These are phyloP conservation scores for Lachancea waltii DNA, from an alignment of 805 yeast species.

Conservation along the genomic window DNA sequence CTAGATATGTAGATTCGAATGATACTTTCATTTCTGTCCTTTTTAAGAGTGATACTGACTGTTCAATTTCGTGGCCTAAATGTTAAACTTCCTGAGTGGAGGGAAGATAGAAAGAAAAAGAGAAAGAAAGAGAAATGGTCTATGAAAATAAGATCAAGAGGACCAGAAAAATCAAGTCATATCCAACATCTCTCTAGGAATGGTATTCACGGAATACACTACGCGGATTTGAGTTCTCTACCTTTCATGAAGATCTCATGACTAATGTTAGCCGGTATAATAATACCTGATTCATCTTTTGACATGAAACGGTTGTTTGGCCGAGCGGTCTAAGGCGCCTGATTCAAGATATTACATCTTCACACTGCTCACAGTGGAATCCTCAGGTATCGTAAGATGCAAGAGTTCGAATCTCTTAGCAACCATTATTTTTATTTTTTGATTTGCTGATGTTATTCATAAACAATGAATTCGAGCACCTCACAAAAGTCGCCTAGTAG, in stretches of 20 bases:
- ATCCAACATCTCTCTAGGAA: too few relatives aligned
- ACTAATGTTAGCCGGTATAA: not conserved
- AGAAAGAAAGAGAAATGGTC: too few relatives aligned
- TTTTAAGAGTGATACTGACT: too few relatives aligned
- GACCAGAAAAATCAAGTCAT: too few relatives aligned
- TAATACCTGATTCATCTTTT: not conserved
- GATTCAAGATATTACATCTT: slow-evolving; percentile 25
- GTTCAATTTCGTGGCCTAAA: too few relatives aligned
- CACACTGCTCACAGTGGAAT: slow-evolving; percentile 15
- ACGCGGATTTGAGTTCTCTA: not conserved
- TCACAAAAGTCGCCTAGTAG: too few relatives aligned
- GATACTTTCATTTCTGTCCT: not conserved
- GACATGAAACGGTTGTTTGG: slow-evolving; percentile 25
- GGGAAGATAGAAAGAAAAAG: too few relatives aligned
- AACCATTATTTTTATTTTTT: slow-evolving; percentile 21
- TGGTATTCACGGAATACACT: too few relatives aligned
- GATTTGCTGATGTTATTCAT: too few relatives aligned
- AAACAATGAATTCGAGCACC: too few relatives aligned
- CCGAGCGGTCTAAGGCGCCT: slow-evolving; percentile 35
- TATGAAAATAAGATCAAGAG: too few relatives aligned
- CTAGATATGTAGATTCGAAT: not conserved
- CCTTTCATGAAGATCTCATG: not conserved
- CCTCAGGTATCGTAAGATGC: slow-evolving; percentile 34
- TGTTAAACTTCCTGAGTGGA: too few relatives aligned
- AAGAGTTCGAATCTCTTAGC: slow-evolving; percentile 34